Base-by-base conservation (phyloP, 257 asterid species). In the Lithospermum erythrorhizon region DNA sequence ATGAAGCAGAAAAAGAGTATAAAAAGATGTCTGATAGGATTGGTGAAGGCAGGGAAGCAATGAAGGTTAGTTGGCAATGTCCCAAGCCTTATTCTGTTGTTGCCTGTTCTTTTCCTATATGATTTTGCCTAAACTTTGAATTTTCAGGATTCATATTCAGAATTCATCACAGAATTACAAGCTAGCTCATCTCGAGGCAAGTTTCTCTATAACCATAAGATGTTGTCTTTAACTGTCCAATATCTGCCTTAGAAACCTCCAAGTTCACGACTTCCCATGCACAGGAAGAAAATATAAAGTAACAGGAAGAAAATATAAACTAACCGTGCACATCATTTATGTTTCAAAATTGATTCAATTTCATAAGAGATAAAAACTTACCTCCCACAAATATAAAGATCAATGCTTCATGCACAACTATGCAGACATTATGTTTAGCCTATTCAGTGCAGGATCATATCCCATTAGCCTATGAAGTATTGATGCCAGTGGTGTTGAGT, bases 1-100 rank as follows among this genome's bases (percentile, higher is more conserved):
- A 86, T 65, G 95, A 84, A 76, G 86, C 84, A 61, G 96, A 88
- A 60, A 84, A 70, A 78, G 95, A 88, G 49, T 73, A 73, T 67
- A 82, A 84, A 81, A 84, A 83, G 74, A 72, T 82, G 68, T 72
- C 77, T 64, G 90, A 74, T 48, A 73, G 83, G 72, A 81, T 86
- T 71, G 75, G 62, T 57, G 94, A 82, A 77, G 95, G 94, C 52
- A 81, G 72, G 65, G 90, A 86, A 66, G 86, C 90, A 61, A 86
- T 88, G 95, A 79, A 79, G 89, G 98, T 88, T 61, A 60, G 75
- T 19, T 30, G n/a, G 41, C 57, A 29, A 54, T 49, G 4, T 59
- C 29, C 57, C 19, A 55, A 60, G 60, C 57, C 20, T 32, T 21
- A 57, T 57, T 17, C 10, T 19, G 55, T 35, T 45, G 24, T 63